Evolutionary conservation across 495 filamentous ascomycete genomes (phyloP).

Genomic region (Neurospora sp.): DNA sequence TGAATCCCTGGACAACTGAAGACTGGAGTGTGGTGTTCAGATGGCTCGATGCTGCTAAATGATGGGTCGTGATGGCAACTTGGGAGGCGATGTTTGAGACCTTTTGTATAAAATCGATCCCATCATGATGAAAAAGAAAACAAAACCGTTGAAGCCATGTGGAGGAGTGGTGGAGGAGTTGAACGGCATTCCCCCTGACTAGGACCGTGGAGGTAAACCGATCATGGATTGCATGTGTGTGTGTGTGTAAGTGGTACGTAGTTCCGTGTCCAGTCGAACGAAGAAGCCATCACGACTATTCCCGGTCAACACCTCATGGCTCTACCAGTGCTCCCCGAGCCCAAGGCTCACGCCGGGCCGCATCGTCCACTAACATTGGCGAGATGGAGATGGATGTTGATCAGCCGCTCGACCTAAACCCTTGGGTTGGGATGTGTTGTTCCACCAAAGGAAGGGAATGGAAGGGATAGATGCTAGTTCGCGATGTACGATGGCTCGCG

Average conservation of each 20-base stretch:
- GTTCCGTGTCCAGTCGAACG: neutral
- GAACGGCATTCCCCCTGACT: neutral
- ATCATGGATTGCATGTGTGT: neutral
- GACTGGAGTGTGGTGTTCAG: neutral
- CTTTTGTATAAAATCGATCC: conserved; percentile 21
- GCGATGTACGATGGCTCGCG: neutral
- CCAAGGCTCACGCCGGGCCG: neutral
- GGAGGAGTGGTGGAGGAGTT: neutral
- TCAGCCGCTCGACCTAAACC: neutral
- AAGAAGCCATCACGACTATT: neutral
- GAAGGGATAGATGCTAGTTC: neutral
- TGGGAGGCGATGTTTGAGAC: conserved; percentile 8
- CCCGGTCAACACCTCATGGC: neutral
- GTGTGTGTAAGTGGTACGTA: neutral
- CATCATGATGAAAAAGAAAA: neutral
- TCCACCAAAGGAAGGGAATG: neutral
- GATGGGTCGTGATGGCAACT: conserved; percentile 12
- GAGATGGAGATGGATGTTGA: neutral
- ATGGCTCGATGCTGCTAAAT: conserved; percentile 1
- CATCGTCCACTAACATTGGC: neutral
- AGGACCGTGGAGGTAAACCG: neutral
- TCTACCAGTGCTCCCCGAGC: neutral
- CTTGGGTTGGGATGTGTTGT: neutral
- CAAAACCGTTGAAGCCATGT: conserved; percentile 8
- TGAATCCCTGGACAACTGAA: neutral